Evolutionary conservation across 176 grass and related monocot species (phyloP).

Genomic region (Rhipidocladum racemiflorum): DNA sequence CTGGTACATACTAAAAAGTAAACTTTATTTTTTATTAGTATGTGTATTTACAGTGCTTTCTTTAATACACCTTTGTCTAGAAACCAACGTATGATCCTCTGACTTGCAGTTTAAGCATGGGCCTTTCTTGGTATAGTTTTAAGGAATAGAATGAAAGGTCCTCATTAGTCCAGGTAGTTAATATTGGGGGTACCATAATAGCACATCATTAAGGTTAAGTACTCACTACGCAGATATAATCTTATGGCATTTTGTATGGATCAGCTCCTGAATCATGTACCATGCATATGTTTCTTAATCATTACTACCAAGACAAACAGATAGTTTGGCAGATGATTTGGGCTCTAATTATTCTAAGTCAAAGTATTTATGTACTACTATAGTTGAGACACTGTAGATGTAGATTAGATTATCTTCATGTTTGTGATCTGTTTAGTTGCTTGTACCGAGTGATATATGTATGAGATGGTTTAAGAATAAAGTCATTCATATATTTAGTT

Average conservation of each 20-base stretch:
- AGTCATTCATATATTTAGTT: no score
- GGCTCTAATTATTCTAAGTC: neutral
- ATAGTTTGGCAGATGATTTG: neutral
- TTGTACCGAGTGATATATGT: no score
- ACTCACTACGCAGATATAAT: neutral
- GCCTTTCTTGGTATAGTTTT: neutral
- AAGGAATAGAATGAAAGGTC: constrained; percentile 29
- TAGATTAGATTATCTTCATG: constrained; percentile 34
- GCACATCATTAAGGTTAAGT: constrained; percentile 28
- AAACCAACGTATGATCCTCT: neutral
- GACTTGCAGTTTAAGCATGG: neutral
- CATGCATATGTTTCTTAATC: neutral
- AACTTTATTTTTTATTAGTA: no score
- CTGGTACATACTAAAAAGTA: neutral
- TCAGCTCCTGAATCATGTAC: neutral
- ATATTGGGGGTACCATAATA: neutral
- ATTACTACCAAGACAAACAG: neutral
- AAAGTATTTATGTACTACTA: neutral
- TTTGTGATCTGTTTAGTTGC: no score
- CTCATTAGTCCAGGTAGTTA: constrained; percentile 26
- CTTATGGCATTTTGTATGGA: neutral
- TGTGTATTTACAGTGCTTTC: neutral
- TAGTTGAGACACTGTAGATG: neutral
- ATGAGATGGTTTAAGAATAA: no score
- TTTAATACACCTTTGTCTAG: neutral